A percentile compares a stretch with the other conserved stretches of the same genome.
Conservation (phyloP, 2,329 filamentous ascomycete species). For the Fusarium euwallaceae region DNA sequence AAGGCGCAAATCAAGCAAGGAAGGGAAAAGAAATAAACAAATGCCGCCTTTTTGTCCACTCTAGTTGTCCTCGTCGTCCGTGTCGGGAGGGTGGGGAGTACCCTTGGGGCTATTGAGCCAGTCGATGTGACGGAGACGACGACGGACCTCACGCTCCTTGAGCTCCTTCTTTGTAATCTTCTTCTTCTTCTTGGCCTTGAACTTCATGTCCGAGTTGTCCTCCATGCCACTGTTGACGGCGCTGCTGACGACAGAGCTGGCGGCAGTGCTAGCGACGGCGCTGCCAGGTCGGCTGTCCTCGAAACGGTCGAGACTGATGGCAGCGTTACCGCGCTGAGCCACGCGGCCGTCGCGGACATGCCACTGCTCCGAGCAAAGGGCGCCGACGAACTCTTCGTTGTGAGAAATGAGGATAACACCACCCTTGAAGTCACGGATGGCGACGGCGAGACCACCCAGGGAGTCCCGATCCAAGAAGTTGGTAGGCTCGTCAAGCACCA, state of each 20-base stretch:
- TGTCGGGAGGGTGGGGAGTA: constrained; percentile 81
- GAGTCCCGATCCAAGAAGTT: constrained; percentile 99
- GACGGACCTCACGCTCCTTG: constrained; percentile 91
- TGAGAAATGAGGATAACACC: constrained; percentile 99
- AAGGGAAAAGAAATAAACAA: constrained; percentile 7
- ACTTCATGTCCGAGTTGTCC: constrained; percentile 85
- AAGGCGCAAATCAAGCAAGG: constrained; percentile 5
- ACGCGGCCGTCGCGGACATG: constrained; percentile 91
- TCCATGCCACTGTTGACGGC: constrained; percentile 85
- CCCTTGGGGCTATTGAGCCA: constrained; percentile 90
- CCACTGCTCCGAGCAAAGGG: constrained; percentile 96
- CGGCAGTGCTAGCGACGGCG: constrained; percentile 66
- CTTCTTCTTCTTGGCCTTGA: constrained; percentile 93
- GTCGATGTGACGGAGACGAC: constrained; percentile 86
- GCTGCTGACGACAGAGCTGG: constrained; percentile 67
- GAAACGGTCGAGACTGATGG: constrained; percentile 84
- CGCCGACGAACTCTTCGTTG: constrained; percentile 98
- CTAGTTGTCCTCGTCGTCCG: constrained; percentile 76
- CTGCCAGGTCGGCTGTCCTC: constrained; percentile 81
- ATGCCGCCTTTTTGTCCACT: constrained; percentile 7
- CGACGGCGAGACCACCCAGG: constrained; percentile 94
- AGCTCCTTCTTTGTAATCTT: constrained; percentile 97
- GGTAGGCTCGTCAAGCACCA: constrained; percentile 98
- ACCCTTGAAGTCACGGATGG: constrained; percentile 97
- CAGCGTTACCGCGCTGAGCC: constrained; percentile 82